Evolutionary conservation across 2,329 filamentous ascomycete genomes (phyloP), one percentile per base, ranked within the genome.

Genomic region (Fusarium acutatum): DNA sequence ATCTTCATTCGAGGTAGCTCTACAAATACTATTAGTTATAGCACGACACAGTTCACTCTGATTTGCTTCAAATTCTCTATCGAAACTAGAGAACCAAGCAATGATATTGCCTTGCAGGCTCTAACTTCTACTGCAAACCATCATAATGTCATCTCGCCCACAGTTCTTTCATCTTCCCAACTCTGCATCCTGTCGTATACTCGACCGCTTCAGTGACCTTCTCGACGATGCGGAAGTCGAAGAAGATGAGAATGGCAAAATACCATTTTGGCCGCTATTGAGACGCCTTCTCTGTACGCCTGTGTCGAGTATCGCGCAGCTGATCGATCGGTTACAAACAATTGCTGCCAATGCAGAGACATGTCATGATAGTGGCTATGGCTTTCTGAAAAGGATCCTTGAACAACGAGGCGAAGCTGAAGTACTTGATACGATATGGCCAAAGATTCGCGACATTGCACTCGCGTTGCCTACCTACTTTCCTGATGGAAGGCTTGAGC

Each of bases 131-230:
- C 15, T 7, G 6, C 12, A 18, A 40, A 8, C 14, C 13, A 11
- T 24, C 13, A 47, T 14, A 5, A 76, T 77, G 75, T 24, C 61
- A 20, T 22, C 69, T 22, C 63, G 68, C 20, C 56, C 64, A 9
- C 28, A 58, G 14, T 49, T 38, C 7, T 78, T 78, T 26, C 30
- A 73, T 49, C 72, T 78, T 56, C 64, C 73, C 34, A 78, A 71
- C 28, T 76, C 71, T 4, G 40, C 44, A 18, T 68, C 54, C 1
- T 78, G 76, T 17, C 65, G 67, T 26, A 66, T 78, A 22, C 58
- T 80, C 20, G 80, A 81, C 60, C 78, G 79, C n/a, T 81, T 81
- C 64, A 80, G 78, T 50, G 66, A 78, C 44, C 72, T 80, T 15
- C 76, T 69, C 1, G 69, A 73, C 6, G 38, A 72, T 18, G 20